Base-by-base conservation (phyloP, 306 rosid species). In the Myrica gale region DNA sequence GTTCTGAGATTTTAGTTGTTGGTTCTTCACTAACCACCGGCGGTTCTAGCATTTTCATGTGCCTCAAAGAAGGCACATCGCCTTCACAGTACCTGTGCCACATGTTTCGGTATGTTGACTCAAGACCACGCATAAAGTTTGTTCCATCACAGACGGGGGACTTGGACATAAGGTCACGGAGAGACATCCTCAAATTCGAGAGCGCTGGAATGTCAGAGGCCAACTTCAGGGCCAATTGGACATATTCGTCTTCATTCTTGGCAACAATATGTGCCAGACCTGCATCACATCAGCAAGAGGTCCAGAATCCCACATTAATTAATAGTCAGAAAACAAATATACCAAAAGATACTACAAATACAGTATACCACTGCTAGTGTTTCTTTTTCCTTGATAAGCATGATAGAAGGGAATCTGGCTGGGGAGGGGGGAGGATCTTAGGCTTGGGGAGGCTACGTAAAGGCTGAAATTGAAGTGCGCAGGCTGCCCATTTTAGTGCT, bases 1-100 rank as follows among this genome's bases (percentile, higher is more conserved):
- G 73, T 67, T 87, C 93, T 3, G 74, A 71, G 50, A 78, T 61
- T 47, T 74, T 52, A 7, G 52, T 61, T 26, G 84, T 56, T 16
- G 88, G 77, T 11, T 85, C 91, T 60, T 67, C 77, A 7, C 73
- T 32, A 46, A 78, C 32, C n/a, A 61, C 82, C 47, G 82, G 66
- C 43, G 76, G 81, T 80, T 89, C 83, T 74, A 88, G 84, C 79
- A 76, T 71, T 67, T 86, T 90, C 63, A 90, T 55, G 76, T 82
- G 87, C 77, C 83, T 86, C 76, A 84, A 85, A 79, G 99, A 90
- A 19, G 97, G 99, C 69, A 90, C 88, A 26, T 95, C 99, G 21
- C 99, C 99, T 71, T 90, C 82, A 74, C 99, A 95, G 83, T 95
- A 95, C 73, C 91, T 82, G 68, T 74, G 84, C 99, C 99, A 95